Evolutionary conservation across 192 early-diverging fungal genomes (phyloP).

Genomic region (Umbelopsis ramanniana): DNA sequence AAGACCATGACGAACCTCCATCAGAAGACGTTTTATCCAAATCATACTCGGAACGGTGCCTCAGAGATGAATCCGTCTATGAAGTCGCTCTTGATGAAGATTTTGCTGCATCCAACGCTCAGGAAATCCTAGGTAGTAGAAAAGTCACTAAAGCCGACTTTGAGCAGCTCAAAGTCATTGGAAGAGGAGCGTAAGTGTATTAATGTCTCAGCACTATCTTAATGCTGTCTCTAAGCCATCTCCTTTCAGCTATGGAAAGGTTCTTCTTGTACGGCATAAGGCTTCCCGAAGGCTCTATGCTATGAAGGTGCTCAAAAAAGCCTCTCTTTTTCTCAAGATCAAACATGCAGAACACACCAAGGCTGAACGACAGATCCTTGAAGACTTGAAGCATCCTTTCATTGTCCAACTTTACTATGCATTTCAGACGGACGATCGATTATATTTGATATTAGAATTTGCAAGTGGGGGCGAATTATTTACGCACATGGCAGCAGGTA

Average conservation of each 20-base stretch:
- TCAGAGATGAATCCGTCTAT: constrained; percentile 18
- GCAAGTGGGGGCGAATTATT: constrained; percentile 92
- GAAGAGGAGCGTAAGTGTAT: constrained; percentile 57
- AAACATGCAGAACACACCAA: constrained; percentile 80
- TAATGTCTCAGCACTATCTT: not conserved
- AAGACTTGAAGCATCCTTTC: constrained; percentile 90
- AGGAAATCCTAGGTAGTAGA: constrained; percentile 6
- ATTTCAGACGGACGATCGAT: constrained; percentile 83
- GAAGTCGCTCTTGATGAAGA: constrained; percentile 46
- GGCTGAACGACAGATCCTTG: constrained; percentile 85
- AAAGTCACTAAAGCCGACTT: constrained; percentile 53
- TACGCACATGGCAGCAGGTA: constrained; percentile 76
- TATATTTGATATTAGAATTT: constrained; percentile 90
- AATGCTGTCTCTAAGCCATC: not conserved
- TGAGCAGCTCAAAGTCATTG: constrained; percentile 51
- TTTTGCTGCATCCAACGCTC: constrained; percentile 29
- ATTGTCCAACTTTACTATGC: constrained; percentile 93
- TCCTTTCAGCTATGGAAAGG: constrained; percentile 71
- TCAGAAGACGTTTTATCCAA: constrained; percentile 1
- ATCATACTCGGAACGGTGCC: constrained; percentile 1
- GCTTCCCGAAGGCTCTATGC: constrained; percentile 64
- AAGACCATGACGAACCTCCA: not conserved
- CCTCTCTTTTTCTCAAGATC: constrained; percentile 76
- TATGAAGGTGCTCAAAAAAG: constrained; percentile 94
- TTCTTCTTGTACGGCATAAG: constrained; percentile 80